A percentile compares a stretch with the other conserved stretches of the same genome.
These are phyloP conservation scores for Lathyrus aphaca DNA, from an alignment of 306 rosid genomes.

Conservation along the genomic window DNA sequence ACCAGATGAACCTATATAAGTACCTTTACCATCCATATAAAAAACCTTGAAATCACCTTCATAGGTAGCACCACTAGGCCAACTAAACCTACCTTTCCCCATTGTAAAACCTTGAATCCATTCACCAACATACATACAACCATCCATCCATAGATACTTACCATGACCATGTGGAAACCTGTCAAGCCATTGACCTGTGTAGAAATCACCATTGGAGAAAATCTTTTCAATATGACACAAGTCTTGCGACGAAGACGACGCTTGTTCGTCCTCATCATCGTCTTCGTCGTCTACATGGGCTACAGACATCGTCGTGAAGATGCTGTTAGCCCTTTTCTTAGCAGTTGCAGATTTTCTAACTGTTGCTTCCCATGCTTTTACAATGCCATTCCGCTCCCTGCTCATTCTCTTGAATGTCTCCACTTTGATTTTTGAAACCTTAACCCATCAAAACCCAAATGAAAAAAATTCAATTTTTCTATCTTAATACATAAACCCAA, in stretches of 20 bases:
- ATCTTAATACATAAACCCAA: slow-evolving; percentile 38
- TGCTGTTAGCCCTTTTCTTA: slow-evolving; percentile 65
- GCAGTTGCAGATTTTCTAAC: slow-evolving; percentile 63
- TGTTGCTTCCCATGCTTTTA: slow-evolving; percentile 66
- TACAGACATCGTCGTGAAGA: slow-evolving; percentile 77
- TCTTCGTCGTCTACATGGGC: slow-evolving; percentile 83
- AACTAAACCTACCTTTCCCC: slow-evolving; percentile 84
- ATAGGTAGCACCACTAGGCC: slow-evolving; percentile 94
- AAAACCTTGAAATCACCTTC: slow-evolving; percentile 81
- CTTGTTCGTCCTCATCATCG: slow-evolving; percentile 44
- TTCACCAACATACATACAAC: slow-evolving; percentile 89
- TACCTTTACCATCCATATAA: slow-evolving; percentile 83
- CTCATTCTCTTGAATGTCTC: slow-evolving; percentile 64
- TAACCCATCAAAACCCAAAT: slow-evolving; percentile 45
- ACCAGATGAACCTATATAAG: slow-evolving; percentile 69
- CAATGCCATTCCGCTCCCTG: slow-evolving; percentile 62
- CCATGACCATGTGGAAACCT: slow-evolving; percentile 77
- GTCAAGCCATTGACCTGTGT: slow-evolving; percentile 72
- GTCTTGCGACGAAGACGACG: slow-evolving; percentile 42
- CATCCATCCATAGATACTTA: slow-evolving; percentile 84
- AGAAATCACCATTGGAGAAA: slow-evolving; percentile 74
- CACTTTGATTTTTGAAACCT: slow-evolving; percentile 28
- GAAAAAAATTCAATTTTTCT: slow-evolving; percentile 1
- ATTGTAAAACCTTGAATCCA: slow-evolving; percentile 67
- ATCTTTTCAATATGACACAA: slow-evolving; percentile 55